These are phyloP conservation scores for Claviceps sp. DNA, from an alignment of 2,329 filamentous ascomycete genomes.

Conservation along the genomic window DNA sequence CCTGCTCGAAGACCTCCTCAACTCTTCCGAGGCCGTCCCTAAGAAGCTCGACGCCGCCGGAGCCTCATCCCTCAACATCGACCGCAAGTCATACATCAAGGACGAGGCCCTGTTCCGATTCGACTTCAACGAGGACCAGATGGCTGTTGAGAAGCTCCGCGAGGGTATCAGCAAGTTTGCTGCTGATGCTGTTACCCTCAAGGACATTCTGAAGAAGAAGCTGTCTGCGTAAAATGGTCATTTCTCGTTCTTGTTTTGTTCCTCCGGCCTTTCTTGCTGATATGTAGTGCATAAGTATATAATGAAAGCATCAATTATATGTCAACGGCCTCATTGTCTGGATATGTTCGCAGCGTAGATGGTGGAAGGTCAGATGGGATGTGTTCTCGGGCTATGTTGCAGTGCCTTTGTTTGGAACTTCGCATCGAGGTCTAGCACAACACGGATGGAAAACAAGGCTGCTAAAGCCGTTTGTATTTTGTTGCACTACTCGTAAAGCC, in stretches of 20 bases:
- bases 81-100: conserved; percentile 84
- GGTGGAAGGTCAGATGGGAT: too few species aligned
- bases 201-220: conserved; percentile 85
- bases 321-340: too few species aligned
- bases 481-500: too few species aligned
- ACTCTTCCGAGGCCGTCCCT: conserved; percentile 67
- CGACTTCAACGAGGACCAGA: conserved; percentile 99
- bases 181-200: conserved; percentile 85
- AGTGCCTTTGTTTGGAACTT: too few species aligned
- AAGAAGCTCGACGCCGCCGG: conserved; percentile 74
- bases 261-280: too few species aligned
- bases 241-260: background rate
- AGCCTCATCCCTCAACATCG: conserved; percentile 57
- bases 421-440: too few species aligned
- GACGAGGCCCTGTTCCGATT: conserved; percentile 90
- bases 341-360: too few species aligned
- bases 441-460: too few species aligned
- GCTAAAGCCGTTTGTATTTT: too few species aligned
- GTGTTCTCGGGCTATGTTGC: too few species aligned
- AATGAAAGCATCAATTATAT: too few species aligned
- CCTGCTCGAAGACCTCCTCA: conserved; percentile 86
- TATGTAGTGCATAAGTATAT: too few species aligned
- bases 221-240: conserved; percentile 32
- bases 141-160: conserved; percentile 97
- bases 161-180: conserved; percentile 99